Evolutionary conservation across 306 rosid species (phyloP).

Genomic region (Quercus bicolor): DNA sequence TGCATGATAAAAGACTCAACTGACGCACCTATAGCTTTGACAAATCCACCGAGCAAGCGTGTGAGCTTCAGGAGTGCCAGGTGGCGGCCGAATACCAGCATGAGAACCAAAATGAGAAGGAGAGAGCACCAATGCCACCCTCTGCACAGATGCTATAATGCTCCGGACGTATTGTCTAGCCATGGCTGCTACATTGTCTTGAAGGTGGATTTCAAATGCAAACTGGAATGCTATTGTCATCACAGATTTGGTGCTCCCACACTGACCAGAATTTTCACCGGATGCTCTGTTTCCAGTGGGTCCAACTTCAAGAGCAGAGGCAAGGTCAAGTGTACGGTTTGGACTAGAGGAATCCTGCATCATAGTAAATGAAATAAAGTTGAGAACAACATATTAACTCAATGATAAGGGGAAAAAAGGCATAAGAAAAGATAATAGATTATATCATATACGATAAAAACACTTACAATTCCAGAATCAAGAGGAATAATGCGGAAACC

Average conservation of each 20-base stretch:
- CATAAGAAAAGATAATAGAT: background rate
- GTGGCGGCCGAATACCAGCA: slow-evolving; percentile 56
- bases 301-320: slow-evolving; percentile 94
- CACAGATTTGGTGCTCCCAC: slow-evolving; percentile 80
- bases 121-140: slow-evolving; percentile 92
- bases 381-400: slow-evolving; percentile 7
- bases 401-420: background rate
- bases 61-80: slow-evolving; percentile 89
- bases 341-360: slow-evolving; percentile 79
- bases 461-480: slow-evolving; percentile 60
- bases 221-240: slow-evolving; percentile 99
- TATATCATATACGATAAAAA: background rate
- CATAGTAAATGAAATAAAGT: background rate
- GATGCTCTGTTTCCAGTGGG: slow-evolving; percentile 60
- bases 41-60: slow-evolving; percentile 86
- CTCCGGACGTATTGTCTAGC: slow-evolving; percentile 91
- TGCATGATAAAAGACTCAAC: background rate
- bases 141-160: slow-evolving; percentile 90
- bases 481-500: slow-evolving; percentile 96
- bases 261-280: slow-evolving; percentile 53
- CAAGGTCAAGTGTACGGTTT: slow-evolving; percentile 94
- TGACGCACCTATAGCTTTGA: slow-evolving; percentile 69
- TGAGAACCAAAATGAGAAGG: slow-evolving; percentile 69
- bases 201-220: slow-evolving; percentile 87
- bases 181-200: slow-evolving; percentile 81